phyloP scores from a whole-genome alignment of 164 flowering plant species.

The Vitis amurensis region DNA sequence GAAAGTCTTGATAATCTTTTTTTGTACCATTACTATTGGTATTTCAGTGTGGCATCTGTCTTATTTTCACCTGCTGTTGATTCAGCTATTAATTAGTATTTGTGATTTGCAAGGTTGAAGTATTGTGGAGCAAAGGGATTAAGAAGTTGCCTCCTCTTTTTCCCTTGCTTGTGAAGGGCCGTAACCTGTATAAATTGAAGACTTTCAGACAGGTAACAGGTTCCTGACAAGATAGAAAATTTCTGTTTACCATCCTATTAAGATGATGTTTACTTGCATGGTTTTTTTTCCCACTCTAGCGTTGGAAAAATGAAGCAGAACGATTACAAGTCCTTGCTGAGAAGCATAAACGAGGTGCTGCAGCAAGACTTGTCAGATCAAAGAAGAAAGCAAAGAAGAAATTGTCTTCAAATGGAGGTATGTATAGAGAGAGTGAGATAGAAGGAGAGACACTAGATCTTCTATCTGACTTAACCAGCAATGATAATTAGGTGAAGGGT shows the following conservation, averaged over 20 bases:
- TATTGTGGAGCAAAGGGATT: constrained; percentile 62
- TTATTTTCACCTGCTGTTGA: neutral
- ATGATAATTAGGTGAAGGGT: constrained; percentile 17
- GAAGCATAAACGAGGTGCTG: constrained; percentile 58
- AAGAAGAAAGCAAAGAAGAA: constrained; percentile 23
- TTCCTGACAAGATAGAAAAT: neutral
- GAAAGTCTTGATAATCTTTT: neutral
- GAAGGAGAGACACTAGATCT: neutral
- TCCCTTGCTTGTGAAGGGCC: constrained; percentile 77
- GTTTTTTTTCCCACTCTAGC: constrained; percentile 22
- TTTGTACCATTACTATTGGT: neutral
- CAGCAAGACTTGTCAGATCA: constrained; percentile 54
- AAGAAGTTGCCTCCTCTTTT: constrained; percentile 56
- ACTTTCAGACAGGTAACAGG: constrained; percentile 58
- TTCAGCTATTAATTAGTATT: neutral
- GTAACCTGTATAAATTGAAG: constrained; percentile 57
- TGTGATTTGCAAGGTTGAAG: constrained; percentile 50
- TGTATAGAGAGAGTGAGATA: constrained; percentile 5
- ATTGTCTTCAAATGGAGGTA: constrained; percentile 25
- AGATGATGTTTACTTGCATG: neutral
- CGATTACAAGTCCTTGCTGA: constrained; percentile 50
- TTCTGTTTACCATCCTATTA: neutral
- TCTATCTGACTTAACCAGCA: neutral
- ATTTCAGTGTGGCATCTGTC: neutral
- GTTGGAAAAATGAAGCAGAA: constrained; percentile 58